Conservation (phyloP, 768 basidiomycete genomes). For the Mycena galericulata region DNA sequence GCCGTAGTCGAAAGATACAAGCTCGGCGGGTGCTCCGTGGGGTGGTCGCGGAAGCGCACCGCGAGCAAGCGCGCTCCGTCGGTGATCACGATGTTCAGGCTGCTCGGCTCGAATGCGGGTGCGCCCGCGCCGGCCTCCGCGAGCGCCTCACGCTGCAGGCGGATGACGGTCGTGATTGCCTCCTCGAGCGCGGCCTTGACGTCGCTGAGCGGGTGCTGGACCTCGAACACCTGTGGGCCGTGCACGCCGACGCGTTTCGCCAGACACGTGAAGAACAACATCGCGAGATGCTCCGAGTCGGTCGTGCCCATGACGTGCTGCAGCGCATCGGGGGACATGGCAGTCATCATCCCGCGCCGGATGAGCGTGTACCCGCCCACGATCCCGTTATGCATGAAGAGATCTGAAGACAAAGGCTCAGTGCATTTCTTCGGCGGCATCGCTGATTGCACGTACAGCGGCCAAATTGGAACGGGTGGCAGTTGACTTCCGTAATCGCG, state of each 20-base stretch:
- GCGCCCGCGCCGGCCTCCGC: neutral
- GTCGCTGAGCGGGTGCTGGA: conserved; percentile 12
- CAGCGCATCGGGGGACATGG: conserved; percentile 2
- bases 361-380: conserved; percentile 8
- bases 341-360: conserved; percentile 11
- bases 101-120: conserved; percentile 5
- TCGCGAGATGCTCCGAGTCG: conserved; percentile 15
- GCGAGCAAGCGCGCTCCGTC: conserved; percentile 7
- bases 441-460: neutral
- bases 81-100: conserved; percentile 9
- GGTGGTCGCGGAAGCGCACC: conserved; percentile 8
- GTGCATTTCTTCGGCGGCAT: no score
- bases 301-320: conserved; percentile 8
- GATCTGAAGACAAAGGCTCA: neutral
- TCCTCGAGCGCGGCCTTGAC: conserved; percentile 11
- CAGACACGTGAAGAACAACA: conserved; percentile 15
- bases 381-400: conserved; percentile 17
- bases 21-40: conserved; percentile 19
- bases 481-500: conserved; percentile 7
- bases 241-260: conserved; percentile 1
- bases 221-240: conserved; percentile 13
- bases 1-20: conserved; percentile 12
- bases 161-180: conserved; percentile 12
- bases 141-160: conserved; percentile 10
- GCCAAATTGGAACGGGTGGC: conserved; percentile 16